phyloP scores from a whole-genome alignment of 2,329 filamentous ascomycete genomes.

The Pyricularia pennisetigena region DNA sequence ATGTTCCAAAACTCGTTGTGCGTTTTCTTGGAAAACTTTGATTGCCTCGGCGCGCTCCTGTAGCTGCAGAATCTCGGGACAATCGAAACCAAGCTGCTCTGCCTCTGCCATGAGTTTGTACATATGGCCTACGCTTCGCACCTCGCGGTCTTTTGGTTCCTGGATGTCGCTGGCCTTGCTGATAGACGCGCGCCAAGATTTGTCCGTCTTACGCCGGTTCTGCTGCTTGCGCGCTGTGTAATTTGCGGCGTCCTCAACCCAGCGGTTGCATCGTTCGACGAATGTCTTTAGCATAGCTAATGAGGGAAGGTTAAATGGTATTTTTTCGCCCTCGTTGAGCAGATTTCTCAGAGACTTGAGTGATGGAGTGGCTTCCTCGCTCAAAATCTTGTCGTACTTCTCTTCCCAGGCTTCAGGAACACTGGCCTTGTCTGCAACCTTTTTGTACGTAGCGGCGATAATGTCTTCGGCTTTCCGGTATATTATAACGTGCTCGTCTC shows the following conservation, averaged over 20 bases:
- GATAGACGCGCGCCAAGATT: conserved; percentile 70
- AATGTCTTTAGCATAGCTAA: conserved; percentile 76
- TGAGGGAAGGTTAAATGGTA: conserved; percentile 79
- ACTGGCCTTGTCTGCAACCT: conserved; percentile 75
- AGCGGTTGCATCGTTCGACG: conserved; percentile 93
- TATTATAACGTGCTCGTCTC: conserved; percentile 62
- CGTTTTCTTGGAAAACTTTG: conserved; percentile 71
- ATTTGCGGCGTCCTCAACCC: conserved; percentile 93
- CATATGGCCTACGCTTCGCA: conserved; percentile 83
- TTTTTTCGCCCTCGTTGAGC: conserved; percentile 89
- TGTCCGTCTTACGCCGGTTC: conserved; percentile 91
- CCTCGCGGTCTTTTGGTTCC: conserved; percentile 79
- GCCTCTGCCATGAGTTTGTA: conserved; percentile 75
- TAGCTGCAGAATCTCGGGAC: conserved; percentile 77
- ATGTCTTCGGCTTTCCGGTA: conserved; percentile 69
- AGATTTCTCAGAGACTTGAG: conserved; percentile 78
- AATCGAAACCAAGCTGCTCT: conserved; percentile 84
- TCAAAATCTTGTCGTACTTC: conserved; percentile 76
- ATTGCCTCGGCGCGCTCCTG: conserved; percentile 81
- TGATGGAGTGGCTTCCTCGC: conserved; percentile 74
- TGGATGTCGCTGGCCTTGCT: conserved; percentile 35
- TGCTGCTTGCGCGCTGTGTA: conserved; percentile 97
- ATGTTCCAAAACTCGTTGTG: conserved; percentile 59
- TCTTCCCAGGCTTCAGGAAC: conserved; percentile 84
- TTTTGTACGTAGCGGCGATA: conserved; percentile 57